Conservation (phyloP, 2,329 filamentous ascomycete species). For the Aspergillus unguis region DNA sequence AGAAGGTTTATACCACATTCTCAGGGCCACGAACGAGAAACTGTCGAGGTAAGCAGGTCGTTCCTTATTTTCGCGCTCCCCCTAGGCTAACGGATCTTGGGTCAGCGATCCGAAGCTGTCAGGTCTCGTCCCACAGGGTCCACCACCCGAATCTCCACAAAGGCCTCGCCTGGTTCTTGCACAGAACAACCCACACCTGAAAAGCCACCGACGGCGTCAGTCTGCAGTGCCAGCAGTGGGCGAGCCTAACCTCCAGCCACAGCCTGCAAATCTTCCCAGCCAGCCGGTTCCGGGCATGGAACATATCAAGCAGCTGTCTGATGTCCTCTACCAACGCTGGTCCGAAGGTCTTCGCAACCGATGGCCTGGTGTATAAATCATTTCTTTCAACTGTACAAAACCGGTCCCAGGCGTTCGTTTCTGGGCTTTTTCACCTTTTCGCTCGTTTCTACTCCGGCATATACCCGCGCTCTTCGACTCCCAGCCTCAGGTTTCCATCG, state of each 20-base stretch:
- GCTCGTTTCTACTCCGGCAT: constrained; percentile 11
- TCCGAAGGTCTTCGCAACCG: constrained; percentile 72
- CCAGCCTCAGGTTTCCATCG: not conserved
- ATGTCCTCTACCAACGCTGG: constrained; percentile 90
- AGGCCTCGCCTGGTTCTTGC: constrained; percentile 69
- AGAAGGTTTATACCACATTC: constrained; percentile 80
- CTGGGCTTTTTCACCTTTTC: constrained; percentile 18
- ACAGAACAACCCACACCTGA: constrained; percentile 80
- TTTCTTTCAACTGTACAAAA: constrained; percentile 30
- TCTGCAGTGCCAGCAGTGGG: constrained; percentile 31
- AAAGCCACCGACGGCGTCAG: constrained; percentile 69
- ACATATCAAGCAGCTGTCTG: constrained; percentile 81
- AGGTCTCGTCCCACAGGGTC: constrained; percentile 36
- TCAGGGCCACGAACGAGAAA: constrained; percentile 72
- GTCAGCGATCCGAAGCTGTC: constrained; percentile 39
- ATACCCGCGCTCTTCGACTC: constrained; percentile 10
- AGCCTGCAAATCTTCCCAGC: constrained; percentile 51
- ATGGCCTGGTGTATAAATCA: constrained; percentile 50
- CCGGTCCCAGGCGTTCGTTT: constrained; percentile 22
- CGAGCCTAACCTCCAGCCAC: constrained; percentile 38
- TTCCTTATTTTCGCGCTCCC: not conserved
- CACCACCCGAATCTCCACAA: constrained; percentile 43
- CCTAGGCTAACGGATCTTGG: constrained; percentile 16
- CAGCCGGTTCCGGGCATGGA: constrained; percentile 73
- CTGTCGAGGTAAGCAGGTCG: constrained; percentile 50